Percentiles rank a stretch among this genome's conserved stretches.
Evolutionary conservation across 345 rosid species (phyloP).

Genomic region (Nephelium lappaceum): DNA sequence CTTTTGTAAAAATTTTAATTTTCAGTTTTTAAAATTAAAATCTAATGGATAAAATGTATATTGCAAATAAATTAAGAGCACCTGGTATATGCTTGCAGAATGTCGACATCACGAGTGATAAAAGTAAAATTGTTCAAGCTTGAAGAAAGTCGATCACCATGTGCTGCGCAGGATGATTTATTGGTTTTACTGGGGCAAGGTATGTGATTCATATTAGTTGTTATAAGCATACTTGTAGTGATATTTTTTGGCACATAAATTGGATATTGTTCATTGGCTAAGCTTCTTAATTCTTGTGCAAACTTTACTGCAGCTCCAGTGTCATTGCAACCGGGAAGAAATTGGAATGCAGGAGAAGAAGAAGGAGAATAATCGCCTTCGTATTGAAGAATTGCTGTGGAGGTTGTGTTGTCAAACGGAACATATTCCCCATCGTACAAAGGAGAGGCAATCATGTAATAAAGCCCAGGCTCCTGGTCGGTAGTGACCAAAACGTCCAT

Average conservation of each 20-base stretch:
- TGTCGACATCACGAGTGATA: constrained; percentile 19
- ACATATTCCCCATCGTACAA: neutral
- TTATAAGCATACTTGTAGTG: constrained; percentile 23
- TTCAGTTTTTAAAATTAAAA: neutral
- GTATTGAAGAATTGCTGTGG: constrained; percentile 48
- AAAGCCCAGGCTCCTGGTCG: constrained; percentile 24
- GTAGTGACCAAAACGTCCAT: constrained; percentile 36
- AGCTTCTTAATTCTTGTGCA: constrained; percentile 14
- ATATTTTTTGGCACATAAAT: constrained; percentile 34
- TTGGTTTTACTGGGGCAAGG: constrained; percentile 11
- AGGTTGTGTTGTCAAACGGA: constrained; percentile 23
- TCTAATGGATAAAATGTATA: neutral
- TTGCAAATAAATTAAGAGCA: neutral
- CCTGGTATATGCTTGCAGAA: constrained; percentile 53
- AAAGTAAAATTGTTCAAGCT: constrained; percentile 53
- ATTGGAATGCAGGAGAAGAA: constrained; percentile 15
- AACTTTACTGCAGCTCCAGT: constrained; percentile 10
- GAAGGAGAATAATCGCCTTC: constrained; percentile 12
- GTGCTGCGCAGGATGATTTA: neutral
- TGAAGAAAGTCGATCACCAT: constrained; percentile 25
- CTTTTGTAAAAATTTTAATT: neutral
- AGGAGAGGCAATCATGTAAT: constrained; percentile 39
- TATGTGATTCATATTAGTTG: constrained; percentile 23
- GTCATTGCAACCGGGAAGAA: constrained; percentile 23
- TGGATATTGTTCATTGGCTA: constrained; percentile 29